A percentile compares a stretch with the other conserved stretches of the same genome.
Conservation (phyloP, 1,139 yeast species). For the Suhomyces guaymorum region DNA sequence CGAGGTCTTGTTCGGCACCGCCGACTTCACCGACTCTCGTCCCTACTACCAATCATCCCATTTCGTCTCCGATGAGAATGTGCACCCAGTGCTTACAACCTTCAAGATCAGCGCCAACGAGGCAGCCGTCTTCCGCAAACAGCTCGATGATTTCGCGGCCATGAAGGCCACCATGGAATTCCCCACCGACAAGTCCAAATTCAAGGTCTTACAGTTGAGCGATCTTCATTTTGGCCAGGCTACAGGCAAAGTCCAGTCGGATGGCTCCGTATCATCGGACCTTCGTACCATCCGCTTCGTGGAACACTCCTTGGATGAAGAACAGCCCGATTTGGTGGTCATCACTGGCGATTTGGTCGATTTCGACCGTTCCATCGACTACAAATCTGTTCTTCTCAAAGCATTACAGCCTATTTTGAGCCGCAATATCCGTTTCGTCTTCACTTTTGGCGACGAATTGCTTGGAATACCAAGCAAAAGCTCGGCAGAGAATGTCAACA, state of each 20-base stretch:
- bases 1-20: slow-evolving; percentile 29
- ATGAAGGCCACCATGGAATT: slow-evolving; percentile 7
- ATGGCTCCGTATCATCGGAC: slow-evolving; percentile 30
- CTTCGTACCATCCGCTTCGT: slow-evolving; percentile 33
- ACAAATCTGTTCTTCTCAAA: slow-evolving; percentile 37
- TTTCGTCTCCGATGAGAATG: slow-evolving; percentile 5
- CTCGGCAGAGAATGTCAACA: slow-evolving; percentile 1
- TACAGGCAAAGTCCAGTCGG: slow-evolving; percentile 24
- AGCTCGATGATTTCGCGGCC: slow-evolving; percentile 9
- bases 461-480: slow-evolving; percentile 2
- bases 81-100: slow-evolving; percentile 16
- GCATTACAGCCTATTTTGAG: slow-evolving; percentile 38
- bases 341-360: slow-evolving; percentile 47
- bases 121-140: slow-evolving; percentile 6
- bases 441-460: slow-evolving; percentile 43
- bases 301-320: slow-evolving; percentile 27
- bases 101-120: slow-evolving; percentile 12
- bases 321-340: slow-evolving; percentile 39
- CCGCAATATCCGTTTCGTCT: slow-evolving; percentile 33
- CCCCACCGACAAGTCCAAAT: slow-evolving; percentile 15
- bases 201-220: slow-evolving; percentile 40
- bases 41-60: slow-evolving; percentile 13
- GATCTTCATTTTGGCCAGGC: slow-evolving; percentile 44
- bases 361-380: slow-evolving; percentile 25
- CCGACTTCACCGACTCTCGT: slow-evolving; percentile 23